Evolutionary conservation across 371 early-diverging fungal species (phyloP).

Genomic region (Mortierella sp.): DNA sequence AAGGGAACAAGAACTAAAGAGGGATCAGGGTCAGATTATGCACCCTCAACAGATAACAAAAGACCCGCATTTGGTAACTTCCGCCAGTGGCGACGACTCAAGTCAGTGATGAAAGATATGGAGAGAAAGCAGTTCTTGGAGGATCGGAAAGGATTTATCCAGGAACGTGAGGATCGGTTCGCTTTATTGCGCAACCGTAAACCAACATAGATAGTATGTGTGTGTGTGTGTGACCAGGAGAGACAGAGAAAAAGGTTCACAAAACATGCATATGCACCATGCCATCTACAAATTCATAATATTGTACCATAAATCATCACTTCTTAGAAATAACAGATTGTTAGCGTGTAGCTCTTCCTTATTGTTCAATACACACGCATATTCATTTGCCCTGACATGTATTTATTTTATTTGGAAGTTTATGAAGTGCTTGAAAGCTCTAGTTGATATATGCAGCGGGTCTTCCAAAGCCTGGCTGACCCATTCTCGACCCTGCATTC

Average conservation of each 20-base stretch:
- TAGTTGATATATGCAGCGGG: conserved; percentile 12
- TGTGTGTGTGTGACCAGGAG: not conserved
- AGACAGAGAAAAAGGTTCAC: not conserved
- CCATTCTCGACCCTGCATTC: conserved; percentile 26
- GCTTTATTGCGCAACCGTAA: conserved; percentile 30
- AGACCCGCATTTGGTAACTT: conserved; percentile 15
- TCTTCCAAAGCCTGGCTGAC: conserved; percentile 18
- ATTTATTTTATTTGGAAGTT: not conserved
- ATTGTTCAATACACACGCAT: conserved; percentile 1
- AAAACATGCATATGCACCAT: not conserved
- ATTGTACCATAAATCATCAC: not conserved
- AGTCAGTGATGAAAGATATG: conserved; percentile 47
- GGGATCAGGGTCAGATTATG: not conserved
- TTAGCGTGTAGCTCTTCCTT: not conserved
- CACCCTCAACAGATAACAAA: not conserved
- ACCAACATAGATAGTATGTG: conserved; percentile 15
- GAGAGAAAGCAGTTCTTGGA: conserved; percentile 42
- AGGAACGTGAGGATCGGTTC: conserved; percentile 28
- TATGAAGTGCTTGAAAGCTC: not conserved
- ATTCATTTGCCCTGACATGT: not conserved
- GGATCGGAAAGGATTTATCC: conserved; percentile 7
- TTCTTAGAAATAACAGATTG: not conserved
- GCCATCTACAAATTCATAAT: no score
- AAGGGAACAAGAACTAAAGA: not conserved
- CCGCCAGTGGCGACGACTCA: conserved; percentile 46